These are phyloP conservation scores for Delphinella strobiligena DNA, from an alignment of 2,329 filamentous ascomycete genomes.

Conservation along the genomic window DNA sequence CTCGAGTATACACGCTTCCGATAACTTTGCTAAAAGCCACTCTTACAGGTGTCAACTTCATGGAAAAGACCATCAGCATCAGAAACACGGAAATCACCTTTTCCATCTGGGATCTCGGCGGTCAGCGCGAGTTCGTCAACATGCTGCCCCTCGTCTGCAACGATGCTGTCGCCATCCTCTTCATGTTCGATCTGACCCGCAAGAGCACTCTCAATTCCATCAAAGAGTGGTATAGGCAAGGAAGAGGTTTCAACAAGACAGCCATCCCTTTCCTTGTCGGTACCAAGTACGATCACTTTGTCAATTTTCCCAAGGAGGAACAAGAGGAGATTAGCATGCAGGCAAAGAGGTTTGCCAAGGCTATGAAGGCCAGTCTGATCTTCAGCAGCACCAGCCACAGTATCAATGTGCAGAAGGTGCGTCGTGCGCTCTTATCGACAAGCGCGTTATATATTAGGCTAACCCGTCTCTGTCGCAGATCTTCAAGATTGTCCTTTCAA, in stretches of 20 bases:
- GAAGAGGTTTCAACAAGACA: constrained; percentile 97
- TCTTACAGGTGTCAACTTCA: constrained; percentile 82
- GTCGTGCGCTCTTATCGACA: not conserved
- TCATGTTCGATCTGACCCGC: constrained; percentile 98
- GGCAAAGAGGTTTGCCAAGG: constrained; percentile 92
- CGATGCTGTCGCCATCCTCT: constrained; percentile 93
- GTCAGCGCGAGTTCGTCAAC: constrained; percentile 97
- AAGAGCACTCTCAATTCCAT: constrained; percentile 99
- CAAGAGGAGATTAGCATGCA: constrained; percentile 98
- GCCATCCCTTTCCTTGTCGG: constrained; percentile 97
- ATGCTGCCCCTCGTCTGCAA: constrained; percentile 99
- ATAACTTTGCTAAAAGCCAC: not conserved
- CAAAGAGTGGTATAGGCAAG: constrained; percentile 99
- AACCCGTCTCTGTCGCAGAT: constrained; percentile 47
- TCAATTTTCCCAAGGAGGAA: constrained; percentile 94
- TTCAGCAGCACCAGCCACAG: constrained; percentile 98
- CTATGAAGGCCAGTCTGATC: constrained; percentile 94
- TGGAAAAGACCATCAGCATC: constrained; percentile 99
- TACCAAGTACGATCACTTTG: constrained; percentile 98
- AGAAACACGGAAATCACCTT: constrained; percentile 99
- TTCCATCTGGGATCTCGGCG: constrained; percentile 96
- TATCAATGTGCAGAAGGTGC: constrained; percentile 98
- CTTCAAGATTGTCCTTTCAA: constrained; percentile 98
- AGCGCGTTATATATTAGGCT: not conserved
- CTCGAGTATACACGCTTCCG: not conserved